These are phyloP conservation scores for Ophiostoma australiae DNA, from an alignment of 2,329 filamentous ascomycete species.

Conservation along the genomic window DNA sequence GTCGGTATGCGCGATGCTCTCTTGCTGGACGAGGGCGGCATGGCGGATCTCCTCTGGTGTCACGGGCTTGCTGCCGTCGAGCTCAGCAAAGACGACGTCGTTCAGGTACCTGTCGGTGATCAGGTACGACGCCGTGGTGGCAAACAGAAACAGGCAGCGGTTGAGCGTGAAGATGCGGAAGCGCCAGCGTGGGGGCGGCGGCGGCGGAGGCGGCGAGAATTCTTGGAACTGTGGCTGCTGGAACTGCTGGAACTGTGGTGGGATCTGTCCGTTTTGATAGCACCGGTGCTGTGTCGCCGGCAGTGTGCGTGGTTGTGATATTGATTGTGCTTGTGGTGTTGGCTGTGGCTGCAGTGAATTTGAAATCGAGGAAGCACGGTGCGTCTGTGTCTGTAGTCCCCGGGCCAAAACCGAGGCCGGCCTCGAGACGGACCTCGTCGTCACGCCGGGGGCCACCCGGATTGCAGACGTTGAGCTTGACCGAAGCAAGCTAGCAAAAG, in stretches of 20 bases:
- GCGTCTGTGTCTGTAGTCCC: neutral
- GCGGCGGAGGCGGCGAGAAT: neutral
- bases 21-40: neutral
- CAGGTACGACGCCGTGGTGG: neutral
- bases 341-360: neutral
- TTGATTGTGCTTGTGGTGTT: neutral
- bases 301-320: neutral
- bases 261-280: neutral
- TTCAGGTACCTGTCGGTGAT: neutral
- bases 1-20: neutral
- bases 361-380: neutral
- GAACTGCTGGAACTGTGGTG: neutral
- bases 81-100: neutral
- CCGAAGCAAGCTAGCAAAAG: neutral
- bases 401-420: neutral
- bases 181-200: neutral
- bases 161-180: constrained; percentile 10
- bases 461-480: neutral
- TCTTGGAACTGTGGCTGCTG: neutral
- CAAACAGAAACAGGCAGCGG: neutral
- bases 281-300: neutral
- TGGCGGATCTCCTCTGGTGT: neutral
- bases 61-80: neutral
- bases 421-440: neutral
- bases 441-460: neutral